These are phyloP conservation scores for Arthroderma sp. DNA, from an alignment of 2,329 filamentous ascomycete genomes.

Conservation along the genomic window DNA sequence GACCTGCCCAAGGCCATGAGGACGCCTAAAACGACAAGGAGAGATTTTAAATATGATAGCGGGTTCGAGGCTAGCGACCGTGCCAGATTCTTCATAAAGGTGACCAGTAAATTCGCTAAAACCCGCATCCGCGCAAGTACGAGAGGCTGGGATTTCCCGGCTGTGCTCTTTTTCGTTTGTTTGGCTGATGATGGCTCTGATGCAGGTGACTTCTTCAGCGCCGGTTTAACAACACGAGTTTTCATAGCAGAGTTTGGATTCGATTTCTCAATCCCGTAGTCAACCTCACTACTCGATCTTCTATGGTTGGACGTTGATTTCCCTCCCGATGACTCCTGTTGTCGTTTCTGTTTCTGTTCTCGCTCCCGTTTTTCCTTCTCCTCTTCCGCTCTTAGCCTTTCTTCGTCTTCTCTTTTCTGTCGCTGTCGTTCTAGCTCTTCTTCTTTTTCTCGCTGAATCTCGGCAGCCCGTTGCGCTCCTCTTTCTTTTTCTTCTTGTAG, in stretches of 20 bases:
- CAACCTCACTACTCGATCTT: slow-evolving; percentile 53
- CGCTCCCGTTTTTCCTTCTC: slow-evolving; percentile 21
- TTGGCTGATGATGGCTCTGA: slow-evolving; percentile 23
- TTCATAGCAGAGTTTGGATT: slow-evolving; percentile 27
- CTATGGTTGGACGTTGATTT: slow-evolving; percentile 23
- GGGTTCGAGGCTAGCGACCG: slow-evolving; percentile 44
- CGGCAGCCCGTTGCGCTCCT: slow-evolving; percentile 50
- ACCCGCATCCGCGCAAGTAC: slow-evolving; percentile 31
- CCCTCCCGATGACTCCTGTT: slow-evolving; percentile 16
- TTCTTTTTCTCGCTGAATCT: slow-evolving; percentile 51
- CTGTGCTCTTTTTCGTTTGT: slow-evolving; percentile 25
- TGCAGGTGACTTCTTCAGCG: slow-evolving; percentile 18
- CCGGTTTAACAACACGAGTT: slow-evolving; percentile 22
- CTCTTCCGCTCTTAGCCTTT: slow-evolving; percentile 26
- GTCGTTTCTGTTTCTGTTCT: slow-evolving; percentile 16
- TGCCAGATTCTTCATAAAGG: slow-evolving; percentile 40
- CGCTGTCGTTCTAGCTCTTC: slow-evolving; percentile 41
- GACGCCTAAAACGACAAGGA: slow-evolving; percentile 71
- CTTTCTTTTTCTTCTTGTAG: slow-evolving; percentile 73
- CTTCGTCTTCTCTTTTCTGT: slow-evolving; percentile 38
- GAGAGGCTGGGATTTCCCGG: slow-evolving; percentile 24
- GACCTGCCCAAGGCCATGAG: slow-evolving; percentile 62
- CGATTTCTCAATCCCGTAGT: slow-evolving; percentile 56
- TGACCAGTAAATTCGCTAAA: slow-evolving; percentile 37
- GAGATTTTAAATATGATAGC: slow-evolving; percentile 45